A percentile compares a stretch with the other conserved stretches of the same genome.
phyloP scores from a whole-genome alignment of 2,329 filamentous ascomycete genomes.

The Colletotrichum graminicola region DNA sequence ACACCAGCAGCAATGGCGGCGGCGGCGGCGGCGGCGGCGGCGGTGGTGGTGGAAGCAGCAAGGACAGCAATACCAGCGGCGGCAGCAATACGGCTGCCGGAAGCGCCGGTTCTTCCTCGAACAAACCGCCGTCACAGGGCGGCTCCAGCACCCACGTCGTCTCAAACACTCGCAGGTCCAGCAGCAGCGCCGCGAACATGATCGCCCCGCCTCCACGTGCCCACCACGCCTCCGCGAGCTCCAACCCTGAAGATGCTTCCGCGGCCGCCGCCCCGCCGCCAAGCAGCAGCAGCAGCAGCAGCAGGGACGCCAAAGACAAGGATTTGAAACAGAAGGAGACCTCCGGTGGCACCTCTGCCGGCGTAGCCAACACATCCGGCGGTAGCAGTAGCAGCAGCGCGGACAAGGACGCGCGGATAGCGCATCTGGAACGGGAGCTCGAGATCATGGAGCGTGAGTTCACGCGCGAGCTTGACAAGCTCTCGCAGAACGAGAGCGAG shows the following conservation, averaged over 20 bases:
- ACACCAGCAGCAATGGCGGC: slow-evolving; percentile 42
- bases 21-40: not conserved
- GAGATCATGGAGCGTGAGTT: slow-evolving; percentile 66
- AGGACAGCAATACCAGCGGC: slow-evolving; percentile 19
- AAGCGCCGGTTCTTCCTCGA: slow-evolving; percentile 5
- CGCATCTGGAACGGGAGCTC: slow-evolving; percentile 65
- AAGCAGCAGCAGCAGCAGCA: slow-evolving; percentile 1
- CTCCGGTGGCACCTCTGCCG: slow-evolving; percentile 4
- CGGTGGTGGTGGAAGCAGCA: slow-evolving; percentile 18
- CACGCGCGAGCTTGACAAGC: slow-evolving; percentile 63
- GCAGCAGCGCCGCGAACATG: slow-evolving; percentile 47
- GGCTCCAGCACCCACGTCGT: slow-evolving; percentile 46
- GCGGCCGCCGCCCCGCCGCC: not conserved
- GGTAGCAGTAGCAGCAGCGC: slow-evolving; percentile 40
- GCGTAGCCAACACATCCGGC: not conserved
- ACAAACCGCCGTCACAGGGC: slow-evolving; percentile 9
- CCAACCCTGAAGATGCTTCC: slow-evolving; percentile 46
- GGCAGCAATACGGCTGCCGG: slow-evolving; percentile 44
- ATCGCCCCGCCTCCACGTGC: slow-evolving; percentile 58
- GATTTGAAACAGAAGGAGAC: slow-evolving; percentile 43
- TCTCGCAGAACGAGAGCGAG: slow-evolving; percentile 67
- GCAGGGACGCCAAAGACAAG: slow-evolving; percentile 47
- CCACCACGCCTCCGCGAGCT: slow-evolving; percentile 50
- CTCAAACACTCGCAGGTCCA: slow-evolving; percentile 47
- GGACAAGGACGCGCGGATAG: slow-evolving; percentile 66